Evolutionary conservation across 148 eudicot species (phyloP).

Genomic region (Cornus florida): DNA sequence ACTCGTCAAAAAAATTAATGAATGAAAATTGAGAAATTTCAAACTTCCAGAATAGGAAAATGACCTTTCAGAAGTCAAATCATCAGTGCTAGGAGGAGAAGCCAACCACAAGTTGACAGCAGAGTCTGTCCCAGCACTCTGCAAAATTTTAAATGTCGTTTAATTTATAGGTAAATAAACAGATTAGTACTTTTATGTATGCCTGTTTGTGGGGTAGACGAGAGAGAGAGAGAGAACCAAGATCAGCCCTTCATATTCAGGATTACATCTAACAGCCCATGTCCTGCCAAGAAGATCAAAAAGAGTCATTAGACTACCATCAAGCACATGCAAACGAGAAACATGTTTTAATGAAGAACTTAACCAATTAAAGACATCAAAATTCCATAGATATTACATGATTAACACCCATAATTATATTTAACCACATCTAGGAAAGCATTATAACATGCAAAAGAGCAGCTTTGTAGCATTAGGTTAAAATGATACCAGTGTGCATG

Average conservation of each 20-base stretch:
- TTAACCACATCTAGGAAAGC: too few species aligned
- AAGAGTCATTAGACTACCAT: slow-evolving; percentile 13
- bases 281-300: slow-evolving; percentile 64
- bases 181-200: neutral
- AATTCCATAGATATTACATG: too few species aligned
- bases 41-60: slow-evolving; percentile 5
- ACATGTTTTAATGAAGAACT: neutral
- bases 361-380: neutral
- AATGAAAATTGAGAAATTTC: neutral
- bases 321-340: neutral
- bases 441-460: neutral
- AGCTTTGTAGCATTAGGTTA: slow-evolving; percentile 9
- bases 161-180: too few species aligned
- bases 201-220: slow-evolving; percentile 5
- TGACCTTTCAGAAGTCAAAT: slow-evolving; percentile 54
- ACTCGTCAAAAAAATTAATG: slow-evolving; percentile 8
- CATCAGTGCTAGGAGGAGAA: slow-evolving; percentile 43
- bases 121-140: slow-evolving; percentile 99
- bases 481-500: slow-evolving; percentile 87
- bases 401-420: too few species aligned
- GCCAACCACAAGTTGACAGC: slow-evolving; percentile 87
- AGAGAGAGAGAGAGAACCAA: slow-evolving; percentile 67
- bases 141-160: slow-evolving; percentile 15
- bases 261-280: slow-evolving; percentile 89
- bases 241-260: slow-evolving; percentile 78